Evolutionary conservation across 108 stramenopile species (phyloP), one percentile per base, ranked within the genome.

Genomic region (Fragilaria crotonensis): DNA sequence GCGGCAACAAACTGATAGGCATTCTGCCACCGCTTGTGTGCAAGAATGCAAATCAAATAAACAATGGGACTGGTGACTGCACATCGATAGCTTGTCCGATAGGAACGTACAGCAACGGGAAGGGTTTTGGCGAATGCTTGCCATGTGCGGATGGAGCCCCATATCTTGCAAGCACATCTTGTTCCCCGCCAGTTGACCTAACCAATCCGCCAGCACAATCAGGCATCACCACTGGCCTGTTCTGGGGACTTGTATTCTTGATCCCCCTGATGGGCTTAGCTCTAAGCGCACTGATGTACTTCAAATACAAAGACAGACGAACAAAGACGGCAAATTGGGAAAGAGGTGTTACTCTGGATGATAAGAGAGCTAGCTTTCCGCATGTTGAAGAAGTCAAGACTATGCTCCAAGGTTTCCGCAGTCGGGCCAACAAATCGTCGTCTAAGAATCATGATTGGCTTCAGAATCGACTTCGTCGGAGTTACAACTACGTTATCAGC

Each of bases 11-110:
- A 21, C 54, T 83, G 17, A 57, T 60, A n/a, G 82, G 82, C 28
- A 55, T 78, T 41, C 60, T 83, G 0, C 82, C 82, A 22, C 76
- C 78, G 5, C 23, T 77, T 25, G 46, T 83, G 9, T 83, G 82
- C 31, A 33, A 73, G 50, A 71, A 64, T 51, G 33, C 45, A 50
- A 72, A 67, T 22, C 25, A 79, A 33, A 80, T 79, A 60, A 59
- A 74, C 2, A 77, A 77, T 48, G 76, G 73, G 28, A 52, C 61
- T 17, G 58, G 55, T 45, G 36, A 41, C 36, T 41, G 36, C 36
- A 41, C 36, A 41, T 7, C 7, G 45, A 71, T 80, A n/a, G 73
- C 75, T 5, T 80, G 79, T 66, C 68, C 72, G 19, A 66, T 59
- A 28, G 75, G 69, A 4, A 76, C 75, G 0, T 73, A 50, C 36